These are phyloP conservation scores for Pseudogymnoascus sp. DNA, from an alignment of 2,329 filamentous ascomycete species.

Conservation along the genomic window DNA sequence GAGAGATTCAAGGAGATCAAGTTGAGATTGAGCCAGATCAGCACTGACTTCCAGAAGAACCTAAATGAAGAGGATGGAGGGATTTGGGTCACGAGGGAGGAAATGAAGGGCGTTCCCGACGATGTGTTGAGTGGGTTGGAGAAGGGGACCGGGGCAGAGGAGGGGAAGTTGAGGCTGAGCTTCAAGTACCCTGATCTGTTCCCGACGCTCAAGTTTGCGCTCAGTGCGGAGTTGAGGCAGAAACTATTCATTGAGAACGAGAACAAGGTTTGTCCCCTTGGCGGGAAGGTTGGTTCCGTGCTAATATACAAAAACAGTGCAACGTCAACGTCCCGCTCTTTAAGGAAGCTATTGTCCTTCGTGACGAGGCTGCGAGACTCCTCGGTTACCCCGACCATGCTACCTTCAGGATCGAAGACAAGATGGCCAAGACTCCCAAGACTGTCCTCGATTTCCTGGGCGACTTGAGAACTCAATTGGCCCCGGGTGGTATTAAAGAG, in stretches of 20 bases:
- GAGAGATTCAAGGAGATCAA: constrained; percentile 83
- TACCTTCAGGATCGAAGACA: constrained; percentile 66
- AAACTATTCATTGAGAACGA: constrained; percentile 66
- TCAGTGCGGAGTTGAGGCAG: constrained; percentile 58
- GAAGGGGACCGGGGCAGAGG: constrained; percentile 63
- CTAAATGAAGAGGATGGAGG: constrained; percentile 77
- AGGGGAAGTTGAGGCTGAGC: constrained; percentile 64
- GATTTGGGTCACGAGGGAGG: constrained; percentile 65
- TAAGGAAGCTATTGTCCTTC: constrained; percentile 63
- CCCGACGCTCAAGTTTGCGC: constrained; percentile 69
- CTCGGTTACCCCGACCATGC: constrained; percentile 73
- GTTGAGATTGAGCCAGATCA: constrained; percentile 65
- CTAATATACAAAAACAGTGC: constrained; percentile 33
- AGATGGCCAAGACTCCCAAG: constrained; percentile 73
- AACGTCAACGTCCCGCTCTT: constrained; percentile 66
- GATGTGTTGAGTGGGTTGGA: constrained; percentile 60
- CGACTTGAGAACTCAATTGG: constrained; percentile 59
- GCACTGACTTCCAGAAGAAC: constrained; percentile 70
- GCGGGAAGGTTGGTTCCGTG: neutral
- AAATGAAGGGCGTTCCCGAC: constrained; percentile 66
- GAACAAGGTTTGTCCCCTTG: constrained; percentile 51
- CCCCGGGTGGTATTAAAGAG: constrained; percentile 62
- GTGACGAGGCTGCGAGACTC: constrained; percentile 69
- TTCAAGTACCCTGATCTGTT: constrained; percentile 83
- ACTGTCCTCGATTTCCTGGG: constrained; percentile 65